These are phyloP conservation scores for Pulveroboletus sp. DNA, from an alignment of 768 basidiomycete species.

Conservation along the genomic window DNA sequence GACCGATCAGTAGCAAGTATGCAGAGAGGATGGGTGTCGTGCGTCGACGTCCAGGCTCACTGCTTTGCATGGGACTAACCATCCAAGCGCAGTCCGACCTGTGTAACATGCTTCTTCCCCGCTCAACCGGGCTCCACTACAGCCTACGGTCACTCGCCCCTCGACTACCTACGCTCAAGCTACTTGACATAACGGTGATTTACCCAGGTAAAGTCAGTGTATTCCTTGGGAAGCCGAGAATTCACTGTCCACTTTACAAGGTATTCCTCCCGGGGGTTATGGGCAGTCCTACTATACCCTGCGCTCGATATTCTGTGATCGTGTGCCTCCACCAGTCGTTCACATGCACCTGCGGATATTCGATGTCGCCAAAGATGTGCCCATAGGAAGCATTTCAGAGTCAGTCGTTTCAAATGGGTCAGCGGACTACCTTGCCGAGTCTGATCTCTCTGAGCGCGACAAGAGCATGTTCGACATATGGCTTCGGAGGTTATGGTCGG, in stretches of 20 bases:
- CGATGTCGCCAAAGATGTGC: conserved; percentile 59
- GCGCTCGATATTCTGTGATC: conserved; percentile 78
- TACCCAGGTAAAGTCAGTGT: conserved; percentile 65
- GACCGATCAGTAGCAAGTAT: conserved; percentile 80
- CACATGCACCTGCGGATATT: conserved; percentile 86
- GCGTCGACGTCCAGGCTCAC: conserved; percentile 32
- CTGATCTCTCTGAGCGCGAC: conserved; percentile 54
- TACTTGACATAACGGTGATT: conserved; percentile 88
- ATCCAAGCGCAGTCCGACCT: conserved; percentile 59
- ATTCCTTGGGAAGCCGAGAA: too few relatives aligned
- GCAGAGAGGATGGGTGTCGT: conserved; percentile 88
- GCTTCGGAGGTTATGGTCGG: conserved; percentile 75
- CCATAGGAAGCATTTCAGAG: conserved; percentile 57
- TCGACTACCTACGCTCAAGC: conserved; percentile 65
- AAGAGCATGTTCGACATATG: conserved; percentile 72
- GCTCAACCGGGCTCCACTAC: conserved; percentile 87
- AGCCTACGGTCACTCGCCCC: conserved; percentile 77
- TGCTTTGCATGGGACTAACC: conserved; percentile 10
- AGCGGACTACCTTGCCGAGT: conserved; percentile 32
- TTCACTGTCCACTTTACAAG: conserved; percentile 32
- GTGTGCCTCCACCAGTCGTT: conserved; percentile 76
- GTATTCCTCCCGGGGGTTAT: conserved; percentile 72
- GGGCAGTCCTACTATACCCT: conserved; percentile 89
- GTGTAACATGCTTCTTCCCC: conserved; percentile 76
- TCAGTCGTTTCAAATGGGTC: conserved; percentile 29